Conservation (phyloP, 768 basidiomycete species). For the Terana coerulea region DNA sequence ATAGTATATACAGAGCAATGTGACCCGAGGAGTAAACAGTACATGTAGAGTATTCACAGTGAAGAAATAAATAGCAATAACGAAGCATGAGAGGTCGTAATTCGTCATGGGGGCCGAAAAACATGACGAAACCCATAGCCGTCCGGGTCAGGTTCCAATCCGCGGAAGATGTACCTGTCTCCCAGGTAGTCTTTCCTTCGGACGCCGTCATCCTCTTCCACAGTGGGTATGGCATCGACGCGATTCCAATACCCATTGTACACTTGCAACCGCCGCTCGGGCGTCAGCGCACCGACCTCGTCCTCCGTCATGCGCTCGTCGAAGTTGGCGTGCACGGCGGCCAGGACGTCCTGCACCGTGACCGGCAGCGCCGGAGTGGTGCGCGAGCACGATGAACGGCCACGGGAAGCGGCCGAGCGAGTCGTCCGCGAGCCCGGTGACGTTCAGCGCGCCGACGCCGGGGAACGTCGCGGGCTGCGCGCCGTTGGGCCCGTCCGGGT, state of each 20-base stretch:
- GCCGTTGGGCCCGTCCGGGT: slow-evolving; percentile 22
- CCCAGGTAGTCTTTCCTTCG: slow-evolving; percentile 47
- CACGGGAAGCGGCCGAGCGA: slow-evolving; percentile 46
- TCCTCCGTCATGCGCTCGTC: slow-evolving; percentile 21
- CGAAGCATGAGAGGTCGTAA: neutral
- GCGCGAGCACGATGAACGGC: slow-evolving; percentile 44
- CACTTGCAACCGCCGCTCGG: slow-evolving; percentile 15
- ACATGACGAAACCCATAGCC: slow-evolving; percentile 37
- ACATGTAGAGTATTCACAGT: neutral
- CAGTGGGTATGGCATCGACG: slow-evolving; percentile 22
- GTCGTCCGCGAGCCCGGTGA: slow-evolving; percentile 51
- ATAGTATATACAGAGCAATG: neutral
- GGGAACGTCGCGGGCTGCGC: slow-evolving; percentile 67
- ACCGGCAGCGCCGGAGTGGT: slow-evolving; percentile 22
- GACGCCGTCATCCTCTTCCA: slow-evolving; percentile 26
- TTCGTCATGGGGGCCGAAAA: slow-evolving; percentile 21
- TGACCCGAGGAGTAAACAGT: neutral
- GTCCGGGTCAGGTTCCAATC: slow-evolving; percentile 47
- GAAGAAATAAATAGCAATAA: neutral
- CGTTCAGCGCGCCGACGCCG: slow-evolving; percentile 52
- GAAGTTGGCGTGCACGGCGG: slow-evolving; percentile 44
- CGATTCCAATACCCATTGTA: slow-evolving; percentile 17
- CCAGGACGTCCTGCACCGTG: slow-evolving; percentile 48
- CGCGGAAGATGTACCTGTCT: slow-evolving; percentile 44
- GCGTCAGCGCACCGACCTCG: slow-evolving; percentile 25